Evolutionary conservation across 2,329 filamentous ascomycete genomes (phyloP), one percentile per base, ranked within the genome.

Genomic region (Ophiostoma angusticollis): DNA sequence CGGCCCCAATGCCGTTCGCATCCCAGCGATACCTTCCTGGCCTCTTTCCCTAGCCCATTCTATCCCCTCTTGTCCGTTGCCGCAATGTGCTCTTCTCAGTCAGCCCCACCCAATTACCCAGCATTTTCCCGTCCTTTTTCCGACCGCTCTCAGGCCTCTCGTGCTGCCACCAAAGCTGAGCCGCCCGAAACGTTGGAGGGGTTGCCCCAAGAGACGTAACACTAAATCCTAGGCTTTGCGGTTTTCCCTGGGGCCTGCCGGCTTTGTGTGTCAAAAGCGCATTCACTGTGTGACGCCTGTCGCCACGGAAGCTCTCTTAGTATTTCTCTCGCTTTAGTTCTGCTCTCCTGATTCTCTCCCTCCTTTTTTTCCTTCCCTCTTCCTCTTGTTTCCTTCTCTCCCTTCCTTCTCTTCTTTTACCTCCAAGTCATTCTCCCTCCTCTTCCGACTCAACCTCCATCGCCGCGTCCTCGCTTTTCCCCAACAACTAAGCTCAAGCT

Each of bases 41-140:
- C 11, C 6, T n/a, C n/a, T 4, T 17, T 31, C 16, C 16, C 33
- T 29, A 16, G 13, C 35, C n/a, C 22, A 12, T 13, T 27, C 17
- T 27, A 22, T 27, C 25, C 27, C 16, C 25, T 24, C n/a, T n/a
- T n/a, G 31, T 21, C 36, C 24, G 23, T n/a, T n/a, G n/a, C n/a
- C n/a, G n/a, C n/a, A n/a, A n/a, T n/a, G n/a, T n/a, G n/a, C n/a
- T n/a, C n/a, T n/a, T 37, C 38, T 40, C 39, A 46, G 38, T 41
- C 35, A 41, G 43, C 43, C 45, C 45, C 45, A 47, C 45, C 32
- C 24, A 35, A 35, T 39, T 31, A 35, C 37, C 39, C 43, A 35
- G 31, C 37, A 38, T 35, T 40, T 47, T 45, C 33, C 45, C 44
- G 42, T 31, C 32, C 25, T 29, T 35, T 40, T 44, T 42, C 30